phyloP scores from a whole-genome alignment of 2,329 filamentous ascomycete genomes.

The Bipolaris zeicola region DNA sequence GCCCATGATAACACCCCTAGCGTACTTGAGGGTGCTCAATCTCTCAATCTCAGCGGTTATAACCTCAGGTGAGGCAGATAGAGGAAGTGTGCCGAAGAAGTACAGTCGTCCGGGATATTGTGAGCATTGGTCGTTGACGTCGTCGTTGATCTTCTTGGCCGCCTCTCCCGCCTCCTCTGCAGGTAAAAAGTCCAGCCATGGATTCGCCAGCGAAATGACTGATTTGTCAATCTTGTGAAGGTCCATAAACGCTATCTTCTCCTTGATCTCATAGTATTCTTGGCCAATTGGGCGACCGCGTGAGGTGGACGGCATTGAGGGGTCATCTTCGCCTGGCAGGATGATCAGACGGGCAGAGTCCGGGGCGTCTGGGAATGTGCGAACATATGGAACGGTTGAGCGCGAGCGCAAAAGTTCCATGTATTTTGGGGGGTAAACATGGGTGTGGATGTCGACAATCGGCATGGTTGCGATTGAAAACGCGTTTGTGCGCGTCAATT shows the following conservation, averaged over 20 bases:
- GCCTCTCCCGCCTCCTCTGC: slow-evolving; percentile 65
- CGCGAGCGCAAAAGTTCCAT: slow-evolving; percentile 63
- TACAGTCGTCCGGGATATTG: slow-evolving; percentile 71
- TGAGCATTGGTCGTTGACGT: slow-evolving; percentile 74
- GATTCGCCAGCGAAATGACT: slow-evolving; percentile 88
- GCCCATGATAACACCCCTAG: slow-evolving; percentile 86
- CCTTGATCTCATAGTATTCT: slow-evolving; percentile 78
- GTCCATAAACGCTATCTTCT: slow-evolving; percentile 89
- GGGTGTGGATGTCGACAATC: slow-evolving; percentile 66
- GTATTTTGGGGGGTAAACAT: slow-evolving; percentile 66
- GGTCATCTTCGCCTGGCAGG: slow-evolving; percentile 62
- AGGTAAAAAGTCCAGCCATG: slow-evolving; percentile 86
- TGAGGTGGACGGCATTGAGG: slow-evolving; percentile 57
- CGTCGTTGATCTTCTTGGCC: slow-evolving; percentile 74
- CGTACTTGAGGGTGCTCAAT: slow-evolving; percentile 66
- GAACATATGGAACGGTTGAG: slow-evolving; percentile 71
- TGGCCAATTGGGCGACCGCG: slow-evolving; percentile 82
- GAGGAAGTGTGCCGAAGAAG: slow-evolving; percentile 81
- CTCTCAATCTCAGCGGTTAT: slow-evolving; percentile 70
- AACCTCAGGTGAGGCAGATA: slow-evolving; percentile 67
- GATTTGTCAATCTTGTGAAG: slow-evolving; percentile 80
- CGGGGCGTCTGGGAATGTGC: slow-evolving; percentile 62
- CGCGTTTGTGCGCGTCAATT: slow-evolving; percentile 4
- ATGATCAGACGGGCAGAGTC: slow-evolving; percentile 69
- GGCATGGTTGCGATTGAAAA: slow-evolving; percentile 38